A percentile compares a stretch with the other conserved stretches of the same genome.
Evolutionary conservation across 441 rosid species (phyloP).

Genomic region (California macrophylla): DNA sequence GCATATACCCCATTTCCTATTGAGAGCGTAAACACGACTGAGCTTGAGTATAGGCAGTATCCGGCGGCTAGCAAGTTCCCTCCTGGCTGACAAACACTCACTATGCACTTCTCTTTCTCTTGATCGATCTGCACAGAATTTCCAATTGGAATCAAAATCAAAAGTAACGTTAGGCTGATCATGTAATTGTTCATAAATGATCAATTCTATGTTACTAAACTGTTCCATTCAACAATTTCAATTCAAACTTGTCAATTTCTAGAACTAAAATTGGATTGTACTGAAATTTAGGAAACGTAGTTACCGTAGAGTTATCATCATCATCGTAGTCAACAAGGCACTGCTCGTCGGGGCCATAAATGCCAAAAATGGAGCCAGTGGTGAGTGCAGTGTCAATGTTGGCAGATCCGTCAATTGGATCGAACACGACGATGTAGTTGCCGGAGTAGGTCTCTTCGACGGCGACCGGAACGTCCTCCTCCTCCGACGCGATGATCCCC

Average conservation of each 20-base stretch:
- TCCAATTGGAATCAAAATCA: not conserved
- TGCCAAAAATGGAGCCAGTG: constrained; percentile 91
- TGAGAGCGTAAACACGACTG: constrained; percentile 67
- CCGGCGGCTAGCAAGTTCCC: constrained; percentile 83
- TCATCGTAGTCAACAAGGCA: constrained; percentile 48
- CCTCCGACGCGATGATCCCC: constrained; percentile 88
- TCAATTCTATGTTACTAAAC: not conserved
- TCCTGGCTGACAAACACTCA: constrained; percentile 91
- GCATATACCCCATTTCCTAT: constrained; percentile 71
- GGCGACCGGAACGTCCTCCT: constrained; percentile 92
- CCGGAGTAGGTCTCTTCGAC: constrained; percentile 91
- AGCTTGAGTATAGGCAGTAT: constrained; percentile 95
- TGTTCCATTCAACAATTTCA: too few relatives aligned
- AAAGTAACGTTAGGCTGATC: not conserved
- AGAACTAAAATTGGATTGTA: not conserved
- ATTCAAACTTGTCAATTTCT: too few relatives aligned
- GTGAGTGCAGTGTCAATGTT: constrained; percentile 89
- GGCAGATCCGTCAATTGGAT: constrained; percentile 91
- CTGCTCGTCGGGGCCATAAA: constrained; percentile 80
- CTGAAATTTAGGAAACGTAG: not conserved
- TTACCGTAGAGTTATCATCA: constrained; percentile 18
- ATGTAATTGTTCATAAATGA: not conserved
- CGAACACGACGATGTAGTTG: constrained; percentile 80
- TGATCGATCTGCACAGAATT: constrained; percentile 44
- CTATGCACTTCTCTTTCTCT: constrained; percentile 53